Evolutionary conservation across 768 basidiomycete genomes (phyloP), one percentile per base, ranked within the genome.

Genomic region (Trametes punicea): DNA sequence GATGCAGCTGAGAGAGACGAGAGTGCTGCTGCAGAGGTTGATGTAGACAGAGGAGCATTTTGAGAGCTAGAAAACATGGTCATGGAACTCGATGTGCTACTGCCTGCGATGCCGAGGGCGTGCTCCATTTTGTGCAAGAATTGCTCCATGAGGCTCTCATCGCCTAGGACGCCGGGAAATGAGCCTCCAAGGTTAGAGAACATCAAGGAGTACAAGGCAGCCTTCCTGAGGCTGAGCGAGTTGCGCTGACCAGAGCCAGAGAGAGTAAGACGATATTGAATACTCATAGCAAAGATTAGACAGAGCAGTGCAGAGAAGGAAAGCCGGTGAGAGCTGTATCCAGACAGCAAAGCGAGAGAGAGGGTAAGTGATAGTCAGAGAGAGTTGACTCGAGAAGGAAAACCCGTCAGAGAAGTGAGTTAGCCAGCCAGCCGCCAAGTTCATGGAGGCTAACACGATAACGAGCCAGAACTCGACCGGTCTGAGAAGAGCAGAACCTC

Each of bases 191-290:
- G 41, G 2, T 11, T 9, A 6, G 41, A 25, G 34, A 57, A 25
- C 27, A 57, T 16, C 33, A 51, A 18, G 21, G 42, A 51, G 29
- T 45, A 38, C 36, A 57, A 20, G n/a, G 34, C 56, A 16, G 31
- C 36, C 56, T 51, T 58, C 57, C 51, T 15, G 27, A 47, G 50
- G 44, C 26, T 51, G 36, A 39, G 18, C 6, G 25, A 16, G 18
- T 36, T 27, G 10, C 10, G 45, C 25, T 51, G 42, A 15, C 46
- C 40, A 34, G 38, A 26, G 23, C 21, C 27, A 11, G 25, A 42
- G 27, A 20, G 20, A 36, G 34, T 21, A 18, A 21, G 36, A 8
- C 31, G 10, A 4, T 3, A 10, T n/a, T 29, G 36, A 13, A 25
- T 1, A 38, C 27, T n/a, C 42, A 51, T 36, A 13, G 20, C 21